These are phyloP conservation scores for Psilocybe azurescens DNA, from an alignment of 768 basidiomycete genomes.

Conservation along the genomic window DNA sequence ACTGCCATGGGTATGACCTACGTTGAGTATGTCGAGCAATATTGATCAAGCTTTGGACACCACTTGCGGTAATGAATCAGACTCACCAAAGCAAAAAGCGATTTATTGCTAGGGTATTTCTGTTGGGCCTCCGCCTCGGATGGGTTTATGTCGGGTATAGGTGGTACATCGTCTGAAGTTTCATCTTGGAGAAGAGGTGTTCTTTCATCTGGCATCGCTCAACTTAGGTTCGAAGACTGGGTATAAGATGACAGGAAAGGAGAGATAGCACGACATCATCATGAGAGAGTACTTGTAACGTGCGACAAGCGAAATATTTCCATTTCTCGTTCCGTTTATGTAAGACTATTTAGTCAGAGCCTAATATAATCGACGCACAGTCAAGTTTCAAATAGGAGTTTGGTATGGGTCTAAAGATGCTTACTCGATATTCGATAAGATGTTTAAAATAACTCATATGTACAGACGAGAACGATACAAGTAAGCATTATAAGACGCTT, in stretches of 20 bases:
- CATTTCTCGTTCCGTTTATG: neutral
- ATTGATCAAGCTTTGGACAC: neutral
- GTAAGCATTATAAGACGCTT: no score
- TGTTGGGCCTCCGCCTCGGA: slow-evolving; percentile 7
- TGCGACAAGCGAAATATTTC: neutral
- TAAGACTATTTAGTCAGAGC: neutral
- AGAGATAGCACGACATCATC: neutral
- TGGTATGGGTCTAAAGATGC: no score
- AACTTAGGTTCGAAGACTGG: neutral
- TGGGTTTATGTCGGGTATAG: neutral
- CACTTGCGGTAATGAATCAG: neutral
- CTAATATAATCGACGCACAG: no score
- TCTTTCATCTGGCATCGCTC: slow-evolving; percentile 38
- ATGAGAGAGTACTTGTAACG: neutral
- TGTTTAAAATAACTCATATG: no score
- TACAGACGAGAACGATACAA: no score
- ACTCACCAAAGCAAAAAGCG: slow-evolving; percentile 30
- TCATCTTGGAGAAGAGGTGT: slow-evolving; percentile 34
- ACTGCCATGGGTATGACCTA: slow-evolving; percentile 54
- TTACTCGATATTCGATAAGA: no score
- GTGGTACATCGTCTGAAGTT: slow-evolving; percentile 14
- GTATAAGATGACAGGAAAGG: neutral
- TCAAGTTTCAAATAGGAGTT: no score
- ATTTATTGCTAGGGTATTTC: slow-evolving; percentile 20
- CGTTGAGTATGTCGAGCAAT: neutral